Base-by-base conservation (phyloP, 371 early-diverging fungal genomes). In the Dichotomocladium elegans region DNA sequence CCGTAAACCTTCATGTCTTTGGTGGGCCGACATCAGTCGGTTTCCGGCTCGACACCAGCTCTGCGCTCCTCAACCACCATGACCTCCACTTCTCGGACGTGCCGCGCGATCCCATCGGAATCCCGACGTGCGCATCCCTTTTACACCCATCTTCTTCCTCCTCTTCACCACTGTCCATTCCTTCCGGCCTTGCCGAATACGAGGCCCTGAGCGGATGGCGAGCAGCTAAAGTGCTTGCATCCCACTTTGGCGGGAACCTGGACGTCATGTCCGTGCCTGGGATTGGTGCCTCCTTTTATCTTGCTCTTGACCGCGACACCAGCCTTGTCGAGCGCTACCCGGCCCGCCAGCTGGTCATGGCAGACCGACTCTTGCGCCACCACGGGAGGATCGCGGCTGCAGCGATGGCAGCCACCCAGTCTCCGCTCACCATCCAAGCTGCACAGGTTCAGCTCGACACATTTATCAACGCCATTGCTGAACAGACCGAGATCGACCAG, bases 221-320 rank as follows among this genome's bases (percentile, higher is more conserved):
- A 29, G 47, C 59, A 14, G 63, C 74, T 5, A 66, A 66, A 31
- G 54, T 71, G 17, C 61, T 83, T 19, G 82, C 86, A 9, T 68
- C 75, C 19, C 88, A 89, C 60, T 89, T 83, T 65, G 90, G 90
- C 25, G 91, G 91, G 19, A 87, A 89, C 42, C 63, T 90, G 19
- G 81, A 82, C 26, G 61, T 82, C 14, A 79, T 88, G 2, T 85
- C 86, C 1, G 84, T 86, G 68, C 87, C 89, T 33, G 88, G 88
- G 5, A 75, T 85, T 35, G 91, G 91, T 4, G 81, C 89, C 2
- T 88, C 89, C 41, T 71, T 83, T 24, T 90, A 85, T 47, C 64
- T 90, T n/a, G 83, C 87, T 22, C 57, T 90, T 37, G 84, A 79
- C 53, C 81, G 87, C 7, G 75, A 80, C 37, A 64, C 74, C 24